Base-by-base conservation (phyloP, 768 basidiomycete genomes). In the Collybia sordida region DNA sequence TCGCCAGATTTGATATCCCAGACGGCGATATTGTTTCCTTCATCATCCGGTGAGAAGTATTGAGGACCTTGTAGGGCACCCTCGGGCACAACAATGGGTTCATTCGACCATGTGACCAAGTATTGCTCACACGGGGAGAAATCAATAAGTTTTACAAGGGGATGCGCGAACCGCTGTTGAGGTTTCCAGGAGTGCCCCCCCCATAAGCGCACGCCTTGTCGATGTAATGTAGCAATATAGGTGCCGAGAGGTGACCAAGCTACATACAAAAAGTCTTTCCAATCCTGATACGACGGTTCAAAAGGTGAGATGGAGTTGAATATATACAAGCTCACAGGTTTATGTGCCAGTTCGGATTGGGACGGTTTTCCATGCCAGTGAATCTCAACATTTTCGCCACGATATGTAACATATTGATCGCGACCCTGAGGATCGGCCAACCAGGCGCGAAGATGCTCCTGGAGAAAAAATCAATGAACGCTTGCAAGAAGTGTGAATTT, bases 391-490 rank as follows among this genome's bases (percentile, higher is more conserved):
- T 95, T 90, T 59, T 95, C 91, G 41, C 90, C 92, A 34, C 92
- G 85, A 67, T 96, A 94, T 34, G 92, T 94, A 49, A 92, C 86
- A 73, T 93, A 93, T 65, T 99, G 97, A 67, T 99, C 97, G 53
- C 96, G 88, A 28, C 94, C 93, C 67, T 87, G 85, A 19, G 83
- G 76, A 70, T 99, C 97, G 21, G 85, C 91, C 46, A 98, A 80
- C 95, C 96, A 99, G 45, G 91, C 89, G 41, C 92, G 83, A 53
- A 98, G 80, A 72, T 99, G 95, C 66, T 98, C 97, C 93, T 98
- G 57, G 17, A 51, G 50, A 50, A 25, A 24, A 44, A 45, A 34
- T 53, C 18, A 46, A 37, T 21, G 18, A 12, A 3, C 1, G 4
- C 5, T 21, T n/a, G 12, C 35, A 27, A 19, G 24, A 42, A 14